Percentiles rank a stretch among this genome's conserved stretches.
phyloP scores from a whole-genome alignment of 208 protist species.

The Acanthamoeba divionensis region DNA sequence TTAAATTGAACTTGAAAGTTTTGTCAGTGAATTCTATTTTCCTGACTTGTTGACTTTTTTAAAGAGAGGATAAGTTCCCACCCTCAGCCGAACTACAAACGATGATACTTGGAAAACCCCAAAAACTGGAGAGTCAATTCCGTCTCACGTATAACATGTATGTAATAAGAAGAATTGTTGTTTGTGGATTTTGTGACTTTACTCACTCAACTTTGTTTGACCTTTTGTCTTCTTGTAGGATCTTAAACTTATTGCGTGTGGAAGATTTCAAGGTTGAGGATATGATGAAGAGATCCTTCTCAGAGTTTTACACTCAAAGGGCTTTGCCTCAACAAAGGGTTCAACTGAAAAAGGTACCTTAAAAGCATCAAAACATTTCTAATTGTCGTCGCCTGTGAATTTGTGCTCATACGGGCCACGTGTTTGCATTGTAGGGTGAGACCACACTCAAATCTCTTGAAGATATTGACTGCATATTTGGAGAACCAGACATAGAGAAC shows the following conservation, averaged over 20 bases:
- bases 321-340: slow-evolving; percentile 27
- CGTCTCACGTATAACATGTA: slow-evolving; percentile 90
- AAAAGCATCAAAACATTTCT: background rate
- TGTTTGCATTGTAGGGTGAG: background rate
- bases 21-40: background rate
- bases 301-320: slow-evolving; percentile 70
- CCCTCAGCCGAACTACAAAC: slow-evolving; percentile 57
- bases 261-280: slow-evolving; percentile 84
- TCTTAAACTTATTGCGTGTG: slow-evolving; percentile 87
- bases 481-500: slow-evolving; percentile 74
- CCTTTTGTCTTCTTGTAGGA: slow-evolving; percentile 3
- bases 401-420: background rate
- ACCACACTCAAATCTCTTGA: background rate
- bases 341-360: background rate
- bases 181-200: background rate
- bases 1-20: background rate
- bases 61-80: slow-evolving; percentile 40
- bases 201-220: background rate
- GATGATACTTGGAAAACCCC: slow-evolving; percentile 81
- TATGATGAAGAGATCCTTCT: slow-evolving; percentile 83
- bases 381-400: background rate
- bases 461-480: slow-evolving; percentile 64
- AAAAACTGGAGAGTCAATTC: slow-evolving; percentile 81
- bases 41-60: background rate
- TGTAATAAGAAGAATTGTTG: background rate